These are phyloP conservation scores for Aureobasidium sp. DNA, from an alignment of 2,329 filamentous ascomycete species.

Conservation along the genomic window DNA sequence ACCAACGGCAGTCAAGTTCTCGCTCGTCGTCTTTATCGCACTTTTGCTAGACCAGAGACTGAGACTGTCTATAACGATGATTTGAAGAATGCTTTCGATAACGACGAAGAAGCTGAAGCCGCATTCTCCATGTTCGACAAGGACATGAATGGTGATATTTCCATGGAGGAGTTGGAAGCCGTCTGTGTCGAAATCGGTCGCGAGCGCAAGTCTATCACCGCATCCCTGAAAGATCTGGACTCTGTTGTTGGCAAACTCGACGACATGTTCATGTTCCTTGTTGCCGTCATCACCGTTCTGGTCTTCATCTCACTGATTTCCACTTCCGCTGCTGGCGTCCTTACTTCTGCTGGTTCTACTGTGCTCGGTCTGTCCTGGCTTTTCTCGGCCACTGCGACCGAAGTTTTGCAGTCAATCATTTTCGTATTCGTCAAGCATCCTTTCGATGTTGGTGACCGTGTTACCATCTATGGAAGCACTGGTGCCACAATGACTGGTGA, in stretches of 20 bases:
- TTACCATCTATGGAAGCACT: constrained; percentile 85
- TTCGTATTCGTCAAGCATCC: constrained; percentile 98
- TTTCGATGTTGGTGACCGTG: constrained; percentile 90
- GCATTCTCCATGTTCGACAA: constrained; percentile 93
- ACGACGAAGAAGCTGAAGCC: constrained; percentile 76
- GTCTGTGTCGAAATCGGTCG: constrained; percentile 91
- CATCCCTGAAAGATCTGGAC: constrained; percentile 89
- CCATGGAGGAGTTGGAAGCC: constrained; percentile 86
- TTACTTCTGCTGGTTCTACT: constrained; percentile 82
- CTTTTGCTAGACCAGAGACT: constrained; percentile 65
- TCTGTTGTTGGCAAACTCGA: constrained; percentile 88
- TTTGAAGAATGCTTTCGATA: constrained; percentile 69
- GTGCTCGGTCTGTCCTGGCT: constrained; percentile 90
- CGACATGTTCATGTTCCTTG: constrained; percentile 80
- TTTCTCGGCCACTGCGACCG: constrained; percentile 84
- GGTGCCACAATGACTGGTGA: constrained; percentile 72
- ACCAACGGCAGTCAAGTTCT: constrained; percentile 73
- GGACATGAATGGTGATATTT: constrained; percentile 93
- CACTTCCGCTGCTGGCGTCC: constrained; percentile 76
- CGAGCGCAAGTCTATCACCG: constrained; percentile 91
- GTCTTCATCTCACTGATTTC: constrained; percentile 88
- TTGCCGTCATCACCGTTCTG: constrained; percentile 70
- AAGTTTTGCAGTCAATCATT: constrained; percentile 87
- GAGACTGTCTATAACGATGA: constrained; percentile 76
- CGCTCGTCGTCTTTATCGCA: constrained; percentile 80